phyloP scores from a whole-genome alignment of 805 yeast genomes.

The Suhomyces sp. region DNA sequence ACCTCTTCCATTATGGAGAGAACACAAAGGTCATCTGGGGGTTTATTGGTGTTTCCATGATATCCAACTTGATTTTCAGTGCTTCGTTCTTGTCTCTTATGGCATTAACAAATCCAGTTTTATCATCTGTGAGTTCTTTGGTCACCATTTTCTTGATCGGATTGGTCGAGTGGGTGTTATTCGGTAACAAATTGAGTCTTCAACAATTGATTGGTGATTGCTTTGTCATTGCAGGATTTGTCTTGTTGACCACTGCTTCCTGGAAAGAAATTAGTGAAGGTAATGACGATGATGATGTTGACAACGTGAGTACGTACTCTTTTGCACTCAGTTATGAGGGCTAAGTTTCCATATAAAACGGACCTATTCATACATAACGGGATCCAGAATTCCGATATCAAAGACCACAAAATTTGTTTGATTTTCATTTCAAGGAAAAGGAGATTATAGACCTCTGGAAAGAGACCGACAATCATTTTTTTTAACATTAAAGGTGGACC shows the following conservation, averaged over 20 bases:
- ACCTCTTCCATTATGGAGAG: conserved; percentile 48
- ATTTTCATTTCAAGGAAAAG: too few relatives aligned
- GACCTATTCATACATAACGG: too few relatives aligned
- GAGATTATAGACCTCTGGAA: too few relatives aligned
- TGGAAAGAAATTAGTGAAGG: conserved; percentile 64
- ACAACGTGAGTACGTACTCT: conserved; percentile 40
- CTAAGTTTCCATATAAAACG: too few relatives aligned
- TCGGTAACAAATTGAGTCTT: conserved; percentile 53
- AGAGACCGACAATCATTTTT: too few relatives aligned
- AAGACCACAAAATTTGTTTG: too few relatives aligned
- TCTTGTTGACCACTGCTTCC: conserved; percentile 59
- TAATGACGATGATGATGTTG: conserved; percentile 45
- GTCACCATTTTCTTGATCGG: conserved; percentile 82
- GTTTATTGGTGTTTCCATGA: conserved; percentile 51
- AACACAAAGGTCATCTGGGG: conserved; percentile 40
- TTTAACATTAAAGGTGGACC: too few relatives aligned
- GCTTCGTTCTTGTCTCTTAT: conserved; percentile 72
- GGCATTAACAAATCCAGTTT: conserved; percentile 83
- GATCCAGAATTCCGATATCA: too few relatives aligned
- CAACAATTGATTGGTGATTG: conserved; percentile 69
- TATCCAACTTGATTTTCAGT: conserved; percentile 66
- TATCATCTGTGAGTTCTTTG: conserved; percentile 67
- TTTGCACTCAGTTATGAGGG: conserved; percentile 35
- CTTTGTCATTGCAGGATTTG: conserved; percentile 69
- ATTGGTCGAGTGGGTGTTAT: conserved; percentile 65